Evolutionary conservation across 345 rosid species (phyloP).

Genomic region (Clausena lansium): DNA sequence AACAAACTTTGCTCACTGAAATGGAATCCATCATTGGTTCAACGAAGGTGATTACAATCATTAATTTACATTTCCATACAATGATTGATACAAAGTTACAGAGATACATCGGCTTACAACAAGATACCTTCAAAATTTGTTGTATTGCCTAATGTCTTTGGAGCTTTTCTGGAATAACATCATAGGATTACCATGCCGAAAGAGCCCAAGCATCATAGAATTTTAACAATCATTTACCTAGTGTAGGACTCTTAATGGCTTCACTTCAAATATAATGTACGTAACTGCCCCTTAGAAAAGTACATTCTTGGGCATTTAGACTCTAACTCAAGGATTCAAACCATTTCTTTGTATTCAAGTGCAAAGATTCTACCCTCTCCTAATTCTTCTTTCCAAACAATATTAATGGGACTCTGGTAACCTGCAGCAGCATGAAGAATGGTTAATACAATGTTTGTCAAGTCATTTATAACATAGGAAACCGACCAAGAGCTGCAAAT

Average conservation of each 20-base stretch:
- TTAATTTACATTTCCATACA: not conserved
- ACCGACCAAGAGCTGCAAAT: not conserved
- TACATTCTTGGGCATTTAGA: not conserved
- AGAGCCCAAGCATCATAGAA: not conserved
- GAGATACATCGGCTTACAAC: not conserved
- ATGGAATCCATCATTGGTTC: conserved; percentile 4
- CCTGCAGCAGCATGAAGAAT: conserved; percentile 41
- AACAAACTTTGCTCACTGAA: not conserved
- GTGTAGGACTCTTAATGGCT: not conserved
- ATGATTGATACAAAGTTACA: not conserved
- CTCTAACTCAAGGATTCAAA: conserved; percentile 11
- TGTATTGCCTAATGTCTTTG: not conserved
- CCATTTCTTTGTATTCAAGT: not conserved
- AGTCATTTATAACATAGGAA: not conserved
- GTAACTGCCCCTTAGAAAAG: conserved; percentile 5
- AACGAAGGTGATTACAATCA: not conserved
- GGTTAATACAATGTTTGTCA: not conserved
- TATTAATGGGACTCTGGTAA: conserved; percentile 82
- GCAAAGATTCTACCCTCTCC: not conserved
- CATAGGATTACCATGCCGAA: not conserved
- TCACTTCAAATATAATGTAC: conserved; percentile 5
- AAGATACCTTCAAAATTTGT: not conserved
- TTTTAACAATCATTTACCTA: conserved; percentile 10
- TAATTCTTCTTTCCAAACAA: not conserved
- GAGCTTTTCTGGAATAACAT: not conserved